These are phyloP conservation scores for Xerocomus brunneocitrinus DNA, from an alignment of 768 basidiomycete species.

Conservation along the genomic window DNA sequence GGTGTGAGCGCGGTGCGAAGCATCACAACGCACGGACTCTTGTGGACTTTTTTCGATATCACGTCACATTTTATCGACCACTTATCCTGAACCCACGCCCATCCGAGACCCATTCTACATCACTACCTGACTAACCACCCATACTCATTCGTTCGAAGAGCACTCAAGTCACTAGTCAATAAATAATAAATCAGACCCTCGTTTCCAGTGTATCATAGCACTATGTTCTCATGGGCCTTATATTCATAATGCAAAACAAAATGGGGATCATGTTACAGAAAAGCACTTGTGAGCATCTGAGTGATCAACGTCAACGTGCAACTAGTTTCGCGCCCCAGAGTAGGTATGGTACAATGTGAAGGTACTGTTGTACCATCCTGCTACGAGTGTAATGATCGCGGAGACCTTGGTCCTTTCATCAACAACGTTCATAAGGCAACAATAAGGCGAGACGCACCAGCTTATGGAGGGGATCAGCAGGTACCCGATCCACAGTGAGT, in stretches of 20 bases:
- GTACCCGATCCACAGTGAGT: not conserved
- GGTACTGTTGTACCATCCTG: slow-evolving; percentile 4
- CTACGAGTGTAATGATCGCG: slow-evolving; percentile 9
- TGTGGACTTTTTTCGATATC: slow-evolving; percentile 92
- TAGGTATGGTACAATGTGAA: slow-evolving; percentile 7
- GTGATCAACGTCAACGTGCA: not conserved
- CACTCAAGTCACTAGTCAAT: slow-evolving; percentile 3
- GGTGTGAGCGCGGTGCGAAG: slow-evolving; percentile 91
- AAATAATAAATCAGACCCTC: slow-evolving; percentile 16
- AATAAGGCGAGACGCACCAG: slow-evolving; percentile 10
- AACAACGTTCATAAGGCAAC: not conserved
- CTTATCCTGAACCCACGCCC: slow-evolving; percentile 34
- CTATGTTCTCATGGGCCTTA: slow-evolving; percentile 5
- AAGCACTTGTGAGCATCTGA: too few species aligned
- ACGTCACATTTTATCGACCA: slow-evolving; percentile 69
- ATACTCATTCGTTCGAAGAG: slow-evolving; percentile 9
- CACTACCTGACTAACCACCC: slow-evolving; percentile 5
- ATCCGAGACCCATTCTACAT: not conserved
- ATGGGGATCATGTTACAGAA: slow-evolving; percentile 1
- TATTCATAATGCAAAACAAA: slow-evolving; percentile 8
- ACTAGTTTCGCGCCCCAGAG: not conserved
- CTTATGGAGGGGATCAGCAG: slow-evolving; percentile 12
- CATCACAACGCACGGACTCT: slow-evolving; percentile 87
- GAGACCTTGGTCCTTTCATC: slow-evolving; percentile 9
- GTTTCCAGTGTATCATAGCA: slow-evolving; percentile 25